Percentiles rank a stretch among this genome's conserved stretches.
Conservation (phyloP, 331 rosid genomes). For the Malus hybrid region DNA sequence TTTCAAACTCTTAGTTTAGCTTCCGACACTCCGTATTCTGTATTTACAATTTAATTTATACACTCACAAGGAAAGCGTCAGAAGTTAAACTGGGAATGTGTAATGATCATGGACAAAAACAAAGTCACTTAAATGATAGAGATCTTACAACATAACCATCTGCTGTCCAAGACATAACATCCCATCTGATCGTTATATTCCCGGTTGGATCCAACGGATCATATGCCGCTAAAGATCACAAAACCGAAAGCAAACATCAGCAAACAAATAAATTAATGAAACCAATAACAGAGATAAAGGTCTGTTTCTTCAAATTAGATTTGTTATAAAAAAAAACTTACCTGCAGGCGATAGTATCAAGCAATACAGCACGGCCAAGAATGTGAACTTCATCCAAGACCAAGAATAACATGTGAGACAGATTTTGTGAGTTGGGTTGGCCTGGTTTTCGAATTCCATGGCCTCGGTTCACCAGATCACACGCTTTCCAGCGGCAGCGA, state of each 20-base stretch:
- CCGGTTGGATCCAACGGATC: constrained; percentile 80
- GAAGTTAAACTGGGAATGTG: no score
- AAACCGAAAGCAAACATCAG: neutral
- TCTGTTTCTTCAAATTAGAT: neutral
- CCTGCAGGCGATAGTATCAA: constrained; percentile 37
- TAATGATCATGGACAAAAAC: neutral
- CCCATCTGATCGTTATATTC: constrained; percentile 77
- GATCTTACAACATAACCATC: constrained; percentile 68
- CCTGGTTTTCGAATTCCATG: constrained; percentile 25
- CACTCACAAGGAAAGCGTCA: no score
- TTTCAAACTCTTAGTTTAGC: no score
- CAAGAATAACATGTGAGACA: neutral
- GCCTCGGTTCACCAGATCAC: constrained; percentile 21
- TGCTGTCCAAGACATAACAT: constrained; percentile 72
- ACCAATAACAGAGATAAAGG: neutral
- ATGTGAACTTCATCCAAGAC: constrained; percentile 19
- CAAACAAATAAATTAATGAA: neutral
- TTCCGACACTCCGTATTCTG: no score
- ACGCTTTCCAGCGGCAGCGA: constrained; percentile 13
- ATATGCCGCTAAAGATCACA: constrained; percentile 38
- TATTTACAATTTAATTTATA: no score
- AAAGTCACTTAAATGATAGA: neutral
- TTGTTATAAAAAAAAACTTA: constrained; percentile 3
- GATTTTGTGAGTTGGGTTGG: neutral
- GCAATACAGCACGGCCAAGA: constrained; percentile 27